phyloP scores from a whole-genome alignment of 1,284 basidiomycete genomes.

The Schizophyllum commune region DNA sequence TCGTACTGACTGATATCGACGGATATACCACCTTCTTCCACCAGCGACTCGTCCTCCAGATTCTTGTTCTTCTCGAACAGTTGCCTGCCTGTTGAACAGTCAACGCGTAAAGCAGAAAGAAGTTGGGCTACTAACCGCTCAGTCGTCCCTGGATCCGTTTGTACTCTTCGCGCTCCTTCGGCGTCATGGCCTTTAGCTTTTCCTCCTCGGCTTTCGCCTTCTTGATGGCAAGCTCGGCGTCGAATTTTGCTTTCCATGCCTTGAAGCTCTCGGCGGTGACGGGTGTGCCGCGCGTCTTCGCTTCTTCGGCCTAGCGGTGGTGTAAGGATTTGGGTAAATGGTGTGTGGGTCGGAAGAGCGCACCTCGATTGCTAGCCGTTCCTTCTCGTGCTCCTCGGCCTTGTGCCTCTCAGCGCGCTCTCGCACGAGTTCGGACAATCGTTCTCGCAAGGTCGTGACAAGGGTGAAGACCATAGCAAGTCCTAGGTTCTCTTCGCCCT shows the following conservation, averaged over 20 bases:
- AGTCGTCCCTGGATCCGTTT: constrained; percentile 59
- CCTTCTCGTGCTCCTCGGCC: constrained; percentile 64
- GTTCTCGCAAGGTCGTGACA: constrained; percentile 81
- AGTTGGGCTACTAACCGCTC: constrained; percentile 45
- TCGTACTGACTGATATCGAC: constrained; percentile 88
- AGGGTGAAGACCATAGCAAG: constrained; percentile 99
- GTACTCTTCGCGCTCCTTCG: constrained; percentile 88
- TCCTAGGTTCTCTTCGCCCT: constrained; percentile 88
- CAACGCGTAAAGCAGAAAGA: constrained; percentile 5
- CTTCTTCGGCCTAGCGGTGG: constrained; percentile 72
- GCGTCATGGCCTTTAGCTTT: constrained; percentile 62
- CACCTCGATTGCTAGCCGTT: constrained; percentile 72
- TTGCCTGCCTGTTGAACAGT: constrained; percentile 60
- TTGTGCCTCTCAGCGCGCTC: constrained; percentile 49
- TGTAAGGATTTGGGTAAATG: neutral
- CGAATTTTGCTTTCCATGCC: constrained; percentile 76
- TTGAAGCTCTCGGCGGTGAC: constrained; percentile 81
- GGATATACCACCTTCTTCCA: constrained; percentile 79
- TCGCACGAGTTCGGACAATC: constrained; percentile 58
- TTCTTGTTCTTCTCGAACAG: constrained; percentile 78
- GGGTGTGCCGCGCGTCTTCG: constrained; percentile 82
- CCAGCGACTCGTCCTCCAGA: constrained; percentile 68
- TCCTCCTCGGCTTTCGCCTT: constrained; percentile 77
- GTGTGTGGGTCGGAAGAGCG: neutral
- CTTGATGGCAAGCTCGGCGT: constrained; percentile 54